A percentile compares a stretch with the other conserved stretches of the same genome.
Evolutionary conservation across 2,329 filamentous ascomycete genomes (phyloP).

Genomic region (Domatiomyces globalis): DNA sequence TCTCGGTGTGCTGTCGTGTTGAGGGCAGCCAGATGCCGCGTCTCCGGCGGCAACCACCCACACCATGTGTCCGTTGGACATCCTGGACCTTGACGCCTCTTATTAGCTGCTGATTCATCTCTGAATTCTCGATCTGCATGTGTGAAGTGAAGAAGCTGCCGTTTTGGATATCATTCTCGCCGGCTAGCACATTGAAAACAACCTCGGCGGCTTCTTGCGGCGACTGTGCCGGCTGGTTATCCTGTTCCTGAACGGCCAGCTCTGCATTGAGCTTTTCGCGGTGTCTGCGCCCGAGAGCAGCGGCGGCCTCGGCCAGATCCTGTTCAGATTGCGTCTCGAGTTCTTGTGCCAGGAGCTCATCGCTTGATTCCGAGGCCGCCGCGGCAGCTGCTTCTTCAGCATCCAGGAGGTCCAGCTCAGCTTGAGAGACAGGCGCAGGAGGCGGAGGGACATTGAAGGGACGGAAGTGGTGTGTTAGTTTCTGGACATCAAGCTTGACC

Average conservation of each 20-base stretch:
- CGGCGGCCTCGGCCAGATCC: conserved; percentile 8
- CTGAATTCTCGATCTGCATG: background rate
- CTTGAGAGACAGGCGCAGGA: conserved; percentile 46
- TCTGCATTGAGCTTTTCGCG: background rate
- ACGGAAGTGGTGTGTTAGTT: conserved; percentile 55
- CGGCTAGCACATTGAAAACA: conserved; percentile 25
- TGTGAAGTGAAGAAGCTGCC: background rate
- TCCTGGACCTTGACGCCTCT: conserved; percentile 21
- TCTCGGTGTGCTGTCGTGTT: background rate
- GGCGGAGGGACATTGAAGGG: conserved; percentile 78
- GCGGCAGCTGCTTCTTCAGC: conserved; percentile 27
- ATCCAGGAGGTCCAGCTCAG: conserved; percentile 26
- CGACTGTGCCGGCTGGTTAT: conserved; percentile 34
- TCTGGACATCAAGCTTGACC: conserved; percentile 52
- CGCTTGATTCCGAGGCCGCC: conserved; percentile 21
- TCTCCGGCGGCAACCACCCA: background rate
- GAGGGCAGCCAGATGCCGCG: background rate
- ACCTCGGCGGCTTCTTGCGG: conserved; percentile 22
- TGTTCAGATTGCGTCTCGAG: conserved; percentile 13
- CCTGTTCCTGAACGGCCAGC: conserved; percentile 5
- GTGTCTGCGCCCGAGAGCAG: background rate
- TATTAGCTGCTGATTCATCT: conserved; percentile 4
- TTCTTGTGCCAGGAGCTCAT: conserved; percentile 21
- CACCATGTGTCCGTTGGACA: background rate
- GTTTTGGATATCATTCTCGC: conserved; percentile 34